Conservation (phyloP, 2,329 filamentous ascomycete genomes). For the Hysterium pulicare region DNA sequence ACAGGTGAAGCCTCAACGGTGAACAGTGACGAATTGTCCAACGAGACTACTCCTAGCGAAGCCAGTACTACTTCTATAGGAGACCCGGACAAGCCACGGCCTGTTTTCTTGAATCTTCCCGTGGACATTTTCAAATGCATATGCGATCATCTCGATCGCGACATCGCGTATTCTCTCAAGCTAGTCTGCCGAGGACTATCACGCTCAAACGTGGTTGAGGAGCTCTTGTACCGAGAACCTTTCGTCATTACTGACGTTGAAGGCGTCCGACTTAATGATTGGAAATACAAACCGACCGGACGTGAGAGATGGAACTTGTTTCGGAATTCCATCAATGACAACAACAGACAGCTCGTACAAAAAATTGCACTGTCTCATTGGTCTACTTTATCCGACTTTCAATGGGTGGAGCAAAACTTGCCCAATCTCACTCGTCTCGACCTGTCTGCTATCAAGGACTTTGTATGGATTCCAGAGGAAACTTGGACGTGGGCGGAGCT, state of each 20-base stretch:
- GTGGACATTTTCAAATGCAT: constrained; percentile 37
- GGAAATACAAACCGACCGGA: constrained; percentile 29
- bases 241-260: constrained; percentile 28
- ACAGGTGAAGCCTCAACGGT: too few species aligned
- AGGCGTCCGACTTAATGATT: constrained; percentile 30
- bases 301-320: constrained; percentile 29
- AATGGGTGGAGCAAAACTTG: constrained; percentile 37
- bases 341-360: constrained; percentile 29
- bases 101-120: constrained; percentile 27
- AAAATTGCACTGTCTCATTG: constrained; percentile 36
- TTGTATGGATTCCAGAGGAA: constrained; percentile 36
- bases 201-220: constrained; percentile 24
- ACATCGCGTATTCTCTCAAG: constrained; percentile 33
- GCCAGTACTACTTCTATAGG: too few species aligned
- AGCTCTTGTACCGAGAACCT: constrained; percentile 32
- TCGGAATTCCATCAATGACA: constrained; percentile 28
- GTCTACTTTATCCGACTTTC: constrained; percentile 33
- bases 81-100: background rate
- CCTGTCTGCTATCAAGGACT: constrained; percentile 35
- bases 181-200: constrained; percentile 30
- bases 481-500: constrained; percentile 36
- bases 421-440: constrained; percentile 30
- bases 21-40: too few species aligned
- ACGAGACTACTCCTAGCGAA: too few species aligned
- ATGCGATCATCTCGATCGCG: constrained; percentile 32